Base-by-base conservation (phyloP, 2,329 filamentous ascomycete genomes). In the Xylaria sp. region DNA sequence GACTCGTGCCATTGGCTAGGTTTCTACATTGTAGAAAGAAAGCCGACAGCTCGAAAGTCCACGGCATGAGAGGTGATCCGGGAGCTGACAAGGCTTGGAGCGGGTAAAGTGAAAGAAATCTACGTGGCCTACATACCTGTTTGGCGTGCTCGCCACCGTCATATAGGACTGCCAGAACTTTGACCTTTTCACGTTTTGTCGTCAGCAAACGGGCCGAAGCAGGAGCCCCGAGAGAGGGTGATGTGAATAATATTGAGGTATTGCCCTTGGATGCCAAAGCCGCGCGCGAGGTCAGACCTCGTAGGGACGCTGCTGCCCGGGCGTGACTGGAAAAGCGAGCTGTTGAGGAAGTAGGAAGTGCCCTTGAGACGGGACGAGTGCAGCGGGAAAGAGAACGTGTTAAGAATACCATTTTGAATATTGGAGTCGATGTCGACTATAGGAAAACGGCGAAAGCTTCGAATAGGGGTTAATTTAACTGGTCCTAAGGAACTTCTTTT, bases 161-260 rank as follows among this genome's bases (percentile, higher is more conserved):
- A 86, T 97, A 97, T 75, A 97, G 88, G 76, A 97, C 92, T 79
- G 94, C 86, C 79, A 97, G 90, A 83, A 97, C 92, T 86, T 97
- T 97, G 85, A 94, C 94, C 94, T 97, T 80, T 82, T 82, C 79
- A 78, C 77, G 79, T 75, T 73, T 70, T 69, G 80, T 80, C 75
- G 84, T 86, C 77, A 86, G 84, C 81, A 81, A 87, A 83, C 88
- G 87, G 74, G 84, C 84, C 72, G 89, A 85, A 78, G 87, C 86
- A 69, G 81, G 79, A 73, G 80, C 76, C 77, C 78, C 76, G 81
- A 82, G 73, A 78, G 71, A 84, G 79, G 73, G 84, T 50, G 65
- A 65, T 53, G 56, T 69, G 62, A 69, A 72, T 31, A 71, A 61
- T 56, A 85, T 73, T 82, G 73, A 67, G 54, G 71, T 42, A 60